Evolutionary conservation across 1,284 basidiomycete genomes (phyloP), one percentile per base, ranked within the genome.

Genomic region (Coniferiporia weirii): DNA sequence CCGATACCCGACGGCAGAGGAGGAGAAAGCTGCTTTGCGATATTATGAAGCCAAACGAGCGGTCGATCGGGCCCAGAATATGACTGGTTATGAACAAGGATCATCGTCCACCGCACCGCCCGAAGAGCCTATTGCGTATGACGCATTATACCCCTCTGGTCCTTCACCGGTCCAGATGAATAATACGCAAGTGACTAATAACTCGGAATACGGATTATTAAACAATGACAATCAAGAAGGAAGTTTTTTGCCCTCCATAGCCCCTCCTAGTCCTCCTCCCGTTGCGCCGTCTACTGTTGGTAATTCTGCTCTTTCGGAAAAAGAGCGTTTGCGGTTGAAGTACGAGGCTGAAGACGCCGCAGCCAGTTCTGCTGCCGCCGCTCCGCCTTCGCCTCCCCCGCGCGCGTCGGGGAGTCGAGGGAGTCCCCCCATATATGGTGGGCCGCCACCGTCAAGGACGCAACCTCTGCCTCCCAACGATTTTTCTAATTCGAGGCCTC

Each of bases 41-140:
- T 91, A 89, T 66, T 77, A 86, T 44, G 79, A 87, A 53, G 89
- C 89, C 0, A 87, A 82, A 67, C 75, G 74, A 50, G 88, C 89
- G 3, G 89, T 90, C 5, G 80, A 81, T 52, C 78, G 81, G 17
- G 78, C 70, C 45, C 79, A 82, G 59, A 68, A 68, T 50, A 63
- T 66, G 0, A 70, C 73, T 27, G 73, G 71, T 54, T 68, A 68
- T 12, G 63, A 68, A 0, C 64, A 58, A 20, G 69, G 69, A 2
- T 64, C 61, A 15, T 62, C 65, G 49, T 53, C 66, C 32, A 63
- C 65, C 17, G 64, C 53, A 46, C 63, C 57, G n/a, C 36, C 64
- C 32, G 64, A 61, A 48, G 67, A 57, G 2, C 71, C 72, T 1
- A 77, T 82, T 48, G 71, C 83, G 0, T 87, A 87, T 63, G 83